Base-by-base conservation (phyloP, 495 filamentous ascomycete genomes). In the Penicillium soppii region DNA sequence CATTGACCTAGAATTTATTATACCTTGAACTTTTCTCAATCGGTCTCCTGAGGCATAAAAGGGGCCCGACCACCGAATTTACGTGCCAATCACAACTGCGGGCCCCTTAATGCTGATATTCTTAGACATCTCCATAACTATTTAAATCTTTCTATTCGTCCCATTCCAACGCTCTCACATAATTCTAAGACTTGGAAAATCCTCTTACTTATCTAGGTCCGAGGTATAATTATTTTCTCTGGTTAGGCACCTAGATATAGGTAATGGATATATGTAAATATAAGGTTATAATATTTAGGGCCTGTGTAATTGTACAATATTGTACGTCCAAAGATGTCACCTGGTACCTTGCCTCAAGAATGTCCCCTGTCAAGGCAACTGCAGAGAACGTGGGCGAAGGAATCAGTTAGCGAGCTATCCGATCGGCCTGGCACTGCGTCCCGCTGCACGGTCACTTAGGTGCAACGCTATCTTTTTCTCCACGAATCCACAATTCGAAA, bases 381-480 rank as follows among this genome's bases (percentile, higher is more conserved):
- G n/a, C n/a, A 15, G 21, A 23, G 43, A 36, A 35, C 30, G 30
- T 47, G 43, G 30, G 21, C 35, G 16, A 22, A 42, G 38, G 23
- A 27, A 10, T 42, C n/a, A n/a, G n/a, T n/a, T 26, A 22, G 19
- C 16, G 12, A 46, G 7, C 19, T 26, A 42, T 32, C 47, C 29
- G 47, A 38, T 40, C 47, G 15, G 36, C 25, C 35, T 16, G 17
- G 7, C 17, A 33, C 35, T 33, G 40, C 21, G 22, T 54, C 51
- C 50, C 51, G 56, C 32, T 40, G 36, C 50, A 54, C 49, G 47
- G 51, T 44, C 30, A 37, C 33, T 30, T 23, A 52, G 42, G 44
- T 61, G 54, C 56, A 45, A 62, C 58, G 54, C 58, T 56, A 62
- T 53, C 23, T 45, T 43, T 35, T 53, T 44, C 50, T 58, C 54